Evolutionary conservation across 768 basidiomycete species (phyloP), one percentile per base, ranked within the genome.

Genomic region (Phlebiopsis flavidoalba): DNA sequence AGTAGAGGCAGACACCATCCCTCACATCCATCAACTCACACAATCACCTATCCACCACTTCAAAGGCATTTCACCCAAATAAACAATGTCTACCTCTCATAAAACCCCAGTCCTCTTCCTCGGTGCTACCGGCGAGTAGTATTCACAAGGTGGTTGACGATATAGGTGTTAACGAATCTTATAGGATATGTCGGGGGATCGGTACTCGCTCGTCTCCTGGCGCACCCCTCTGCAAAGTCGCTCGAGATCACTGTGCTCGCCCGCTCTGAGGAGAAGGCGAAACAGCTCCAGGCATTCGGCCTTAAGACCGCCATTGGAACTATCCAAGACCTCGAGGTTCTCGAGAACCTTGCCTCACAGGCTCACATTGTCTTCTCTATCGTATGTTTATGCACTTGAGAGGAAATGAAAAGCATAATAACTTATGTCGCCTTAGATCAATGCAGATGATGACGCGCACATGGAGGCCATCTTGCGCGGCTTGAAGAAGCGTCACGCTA

Each of bases 131-230:
- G 63, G 63, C 60, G 15, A 24, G 56, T 45, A 31, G 6, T 6
- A 31, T n/a, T 2, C 43, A 4, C 33, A 47, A 15, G 21, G 15
- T 48, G n/a, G 21, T 15, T 10, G 6, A 10, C 24, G 36, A 31
- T 21, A 15, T 1, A 12, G 19, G 19, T 14, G 14, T 31, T 1
- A 51, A 15, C 33, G 8, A 11, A 11, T 10, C 15, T 22, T n/a
- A 17, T 21, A 81, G 83, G 83, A 5, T 86, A 85, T 68, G 81
- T 84, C 50, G 83, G 83, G 0, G 85, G 83, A 22, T 76, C 80
- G 1, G 80, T 84, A 24, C 74, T 86, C 5, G 60, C 73, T 1
- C 76, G 74, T 40, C 72, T 85, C 11, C 72, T 85, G 56, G 67
- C 71, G 26, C 79, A 83, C 63, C 74, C 77, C 12, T 73, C 72